Evolutionary conservation across 257 asterid genomes (phyloP), one percentile per base, ranked within the genome.

Genomic region (Capsicum chinense): DNA sequence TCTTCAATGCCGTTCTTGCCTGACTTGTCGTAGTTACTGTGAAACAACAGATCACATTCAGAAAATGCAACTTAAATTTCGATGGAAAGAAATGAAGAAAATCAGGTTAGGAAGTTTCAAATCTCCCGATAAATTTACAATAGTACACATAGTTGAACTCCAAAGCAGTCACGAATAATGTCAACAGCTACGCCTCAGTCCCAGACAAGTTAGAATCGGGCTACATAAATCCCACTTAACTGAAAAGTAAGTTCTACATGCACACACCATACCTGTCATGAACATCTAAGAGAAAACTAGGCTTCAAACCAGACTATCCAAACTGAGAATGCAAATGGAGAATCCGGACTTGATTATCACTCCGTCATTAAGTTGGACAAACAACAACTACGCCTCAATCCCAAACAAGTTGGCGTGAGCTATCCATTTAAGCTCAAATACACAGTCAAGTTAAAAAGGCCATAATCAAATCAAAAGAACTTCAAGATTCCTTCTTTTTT

Each of bases 1-100:
- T 90, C 84, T 83, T 84, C 93, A 94, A 83, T 5, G 99, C 99
- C 56, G 81, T 83, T 84, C 88, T 90, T 7, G 99, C 98, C 83
- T 92, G 90, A 85, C 89, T 93, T 26, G 92, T 89, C 19, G 92
- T 85, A 48, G 96, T 93, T 50, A 92, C 98, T 95, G 90, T 39
- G 6, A 68, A 69, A 56, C 26, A 26, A 63, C 62, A 63, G 50
- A 81, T 35, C 74, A 35, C 44, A 47, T 81, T 81, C 62, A 68
- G 54, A 83, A 52, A 67, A 83, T 44, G 56, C 39, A 54, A 54
- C 12, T 50, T 44, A 70, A 74, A 78, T 60, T 56, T 85, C 83
- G 85, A 86, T 14, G 0, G 81, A 78, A 57, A 83, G 26, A 66
- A 68, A 37, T 10, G 39, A 67, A 82, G 48, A 57, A 67, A 52